Conservation (phyloP, 2,329 filamentous ascomycete species). For the Fusarium sp. region DNA sequence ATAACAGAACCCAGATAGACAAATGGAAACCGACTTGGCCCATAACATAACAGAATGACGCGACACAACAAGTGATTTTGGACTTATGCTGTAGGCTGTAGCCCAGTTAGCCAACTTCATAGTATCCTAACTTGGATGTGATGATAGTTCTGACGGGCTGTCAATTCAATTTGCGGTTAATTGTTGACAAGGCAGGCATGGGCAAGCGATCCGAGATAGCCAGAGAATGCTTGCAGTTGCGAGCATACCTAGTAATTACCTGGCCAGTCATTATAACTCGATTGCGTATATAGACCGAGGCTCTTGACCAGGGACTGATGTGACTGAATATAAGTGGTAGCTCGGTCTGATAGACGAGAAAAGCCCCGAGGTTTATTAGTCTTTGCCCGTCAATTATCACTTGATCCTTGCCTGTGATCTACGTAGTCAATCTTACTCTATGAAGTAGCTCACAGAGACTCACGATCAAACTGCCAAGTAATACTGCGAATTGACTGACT, state of each 20-base stretch:
- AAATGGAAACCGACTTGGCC: slow-evolving; percentile 28
- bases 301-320: slow-evolving; percentile 13
- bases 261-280: slow-evolving; percentile 1
- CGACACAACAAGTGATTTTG: slow-evolving; percentile 32
- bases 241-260: neutral
- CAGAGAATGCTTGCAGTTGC: slow-evolving; percentile 19
- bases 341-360: slow-evolving; percentile 8
- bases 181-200: neutral
- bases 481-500: neutral
- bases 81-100: neutral
- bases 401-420: slow-evolving; percentile 36
- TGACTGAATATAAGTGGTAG: slow-evolving; percentile 18
- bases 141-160: neutral
- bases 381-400: slow-evolving; percentile 23
- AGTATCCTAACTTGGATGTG: neutral
- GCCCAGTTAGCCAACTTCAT: slow-evolving; percentile 22
- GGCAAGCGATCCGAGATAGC: slow-evolving; percentile 14
- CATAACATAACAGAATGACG: slow-evolving; percentile 31
- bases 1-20: slow-evolving; percentile 33
- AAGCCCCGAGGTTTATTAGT: slow-evolving; percentile 13
- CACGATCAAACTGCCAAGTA: neutral
- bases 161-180: slow-evolving; percentile 10
- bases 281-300: slow-evolving; percentile 13
- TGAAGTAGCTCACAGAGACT: neutral
- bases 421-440: slow-evolving; percentile 21